Conservation (phyloP, 495 filamentous ascomycete species). For the Hyaloscypha hepaticicola region DNA sequence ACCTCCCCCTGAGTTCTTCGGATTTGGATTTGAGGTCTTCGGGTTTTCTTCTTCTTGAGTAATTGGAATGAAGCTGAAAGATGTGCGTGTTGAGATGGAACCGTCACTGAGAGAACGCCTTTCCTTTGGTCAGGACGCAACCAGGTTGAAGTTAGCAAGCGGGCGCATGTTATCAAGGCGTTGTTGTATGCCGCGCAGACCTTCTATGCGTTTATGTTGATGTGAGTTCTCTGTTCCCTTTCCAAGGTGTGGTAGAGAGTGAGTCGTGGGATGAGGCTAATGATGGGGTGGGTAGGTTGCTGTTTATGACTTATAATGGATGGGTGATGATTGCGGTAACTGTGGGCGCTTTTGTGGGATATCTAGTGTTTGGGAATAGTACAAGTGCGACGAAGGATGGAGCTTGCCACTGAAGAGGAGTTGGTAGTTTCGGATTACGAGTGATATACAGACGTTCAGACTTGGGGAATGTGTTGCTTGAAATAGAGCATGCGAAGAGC, state of each 20-base stretch:
- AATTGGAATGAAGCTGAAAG: slow-evolving; percentile 26
- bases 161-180: slow-evolving; percentile 74
- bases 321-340: slow-evolving; percentile 93
- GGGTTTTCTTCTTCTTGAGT: too few relatives aligned
- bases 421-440: not conserved
- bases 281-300: slow-evolving; percentile 61
- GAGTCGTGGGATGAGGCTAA: too few relatives aligned
- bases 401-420: slow-evolving; percentile 72
- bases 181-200: slow-evolving; percentile 88
- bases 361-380: slow-evolving; percentile 68
- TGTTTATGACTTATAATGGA: slow-evolving; percentile 99
- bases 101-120: slow-evolving; percentile 54
- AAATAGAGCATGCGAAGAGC: not conserved
- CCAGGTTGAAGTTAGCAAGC: slow-evolving; percentile 51
- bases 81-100: slow-evolving; percentile 13
- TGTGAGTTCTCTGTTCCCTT: slow-evolving; percentile 62
- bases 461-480: not conserved
- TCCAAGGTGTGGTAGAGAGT: not conserved
- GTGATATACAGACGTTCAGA: not conserved
- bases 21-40: not conserved
- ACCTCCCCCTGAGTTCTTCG: slow-evolving; percentile 8
- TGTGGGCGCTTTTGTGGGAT: slow-evolving; percentile 85
- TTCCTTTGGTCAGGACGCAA: slow-evolving; percentile 55
- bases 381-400: slow-evolving; percentile 74
- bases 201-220: slow-evolving; percentile 99